Evolutionary conservation across 352 stramenopile genomes (phyloP).

Genomic region (Thalassiosira hispida): DNA sequence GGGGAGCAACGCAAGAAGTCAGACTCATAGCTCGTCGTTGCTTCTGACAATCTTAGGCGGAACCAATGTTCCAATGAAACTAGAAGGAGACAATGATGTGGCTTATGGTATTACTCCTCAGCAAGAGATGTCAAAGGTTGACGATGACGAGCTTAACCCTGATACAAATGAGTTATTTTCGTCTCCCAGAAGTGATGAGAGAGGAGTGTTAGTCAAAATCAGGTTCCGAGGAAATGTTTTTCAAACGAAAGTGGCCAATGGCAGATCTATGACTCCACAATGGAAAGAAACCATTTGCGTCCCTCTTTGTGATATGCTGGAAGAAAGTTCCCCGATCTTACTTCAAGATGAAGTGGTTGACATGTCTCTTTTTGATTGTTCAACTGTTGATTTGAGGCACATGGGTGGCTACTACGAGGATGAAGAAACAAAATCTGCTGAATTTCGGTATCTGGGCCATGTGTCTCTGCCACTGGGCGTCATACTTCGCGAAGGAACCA

Average conservation of each 20-base stretch:
- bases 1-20: slow-evolving; percentile 5
- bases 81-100: not conserved
- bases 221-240: slow-evolving; percentile 45
- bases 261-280: slow-evolving; percentile 70
- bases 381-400: slow-evolving; percentile 77
- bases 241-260: slow-evolving; percentile 38
- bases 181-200: not conserved
- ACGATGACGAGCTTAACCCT: not conserved
- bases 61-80: slow-evolving; percentile 34
- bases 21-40: slow-evolving; percentile 31
- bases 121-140: not conserved
- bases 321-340: slow-evolving; percentile 87
- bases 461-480: slow-evolving; percentile 15
- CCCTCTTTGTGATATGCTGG: slow-evolving; percentile 87
- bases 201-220: slow-evolving; percentile 41
- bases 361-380: slow-evolving; percentile 90
- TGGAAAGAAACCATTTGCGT: slow-evolving; percentile 93
- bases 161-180: not conserved
- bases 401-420: slow-evolving; percentile 67
- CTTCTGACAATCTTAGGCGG: slow-evolving; percentile 38
- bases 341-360: slow-evolving; percentile 86
- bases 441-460: slow-evolving; percentile 74
- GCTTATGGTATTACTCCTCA: not conserved
- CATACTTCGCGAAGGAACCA: slow-evolving; percentile 22
- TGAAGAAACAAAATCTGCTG: slow-evolving; percentile 67